These are phyloP conservation scores for Picochlorum sp. DNA, from an alignment of 139 green algal species.

Conservation along the genomic window DNA sequence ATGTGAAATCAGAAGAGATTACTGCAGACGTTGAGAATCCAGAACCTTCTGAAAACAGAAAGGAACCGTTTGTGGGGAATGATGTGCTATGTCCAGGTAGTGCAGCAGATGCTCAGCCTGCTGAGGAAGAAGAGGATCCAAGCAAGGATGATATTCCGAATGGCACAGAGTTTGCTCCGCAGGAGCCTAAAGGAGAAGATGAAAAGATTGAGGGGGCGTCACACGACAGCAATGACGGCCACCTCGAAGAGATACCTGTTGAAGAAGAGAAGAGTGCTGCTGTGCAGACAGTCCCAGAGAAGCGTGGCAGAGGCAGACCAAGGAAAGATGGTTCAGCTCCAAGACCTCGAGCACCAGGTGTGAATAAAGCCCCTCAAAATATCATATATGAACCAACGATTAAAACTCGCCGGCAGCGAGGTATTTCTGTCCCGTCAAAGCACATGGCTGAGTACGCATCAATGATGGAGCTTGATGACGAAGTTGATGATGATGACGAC, in stretches of 20 bases:
- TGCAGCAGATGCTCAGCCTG: no score
- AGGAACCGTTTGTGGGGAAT: neutral
- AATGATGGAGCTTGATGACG: neutral
- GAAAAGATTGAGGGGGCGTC: neutral
- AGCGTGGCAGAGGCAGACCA: neutral
- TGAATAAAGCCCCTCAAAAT: conserved; percentile 14
- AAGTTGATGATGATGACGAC: neutral
- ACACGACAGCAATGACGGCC: neutral
- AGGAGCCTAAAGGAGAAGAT: neutral
- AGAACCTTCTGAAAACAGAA: neutral
- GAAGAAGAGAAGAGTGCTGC: conserved; percentile 2
- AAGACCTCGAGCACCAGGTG: neutral
- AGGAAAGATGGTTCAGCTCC: neutral
- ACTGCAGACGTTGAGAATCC: neutral
- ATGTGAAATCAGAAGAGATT: neutral
- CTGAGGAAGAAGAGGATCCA: neutral
- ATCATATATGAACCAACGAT: conserved; percentile 14
- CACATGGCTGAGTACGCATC: neutral
- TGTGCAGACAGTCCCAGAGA: neutral
- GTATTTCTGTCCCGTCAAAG: neutral
- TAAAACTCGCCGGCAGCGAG: conserved; percentile 15
- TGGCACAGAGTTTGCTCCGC: neutral
- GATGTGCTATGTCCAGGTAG: no score
- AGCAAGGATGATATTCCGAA: neutral
- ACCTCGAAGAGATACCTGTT: neutral